phyloP scores from a whole-genome alignment of 495 filamentous ascomycete species.

The Astrothelium macrocarpum region DNA sequence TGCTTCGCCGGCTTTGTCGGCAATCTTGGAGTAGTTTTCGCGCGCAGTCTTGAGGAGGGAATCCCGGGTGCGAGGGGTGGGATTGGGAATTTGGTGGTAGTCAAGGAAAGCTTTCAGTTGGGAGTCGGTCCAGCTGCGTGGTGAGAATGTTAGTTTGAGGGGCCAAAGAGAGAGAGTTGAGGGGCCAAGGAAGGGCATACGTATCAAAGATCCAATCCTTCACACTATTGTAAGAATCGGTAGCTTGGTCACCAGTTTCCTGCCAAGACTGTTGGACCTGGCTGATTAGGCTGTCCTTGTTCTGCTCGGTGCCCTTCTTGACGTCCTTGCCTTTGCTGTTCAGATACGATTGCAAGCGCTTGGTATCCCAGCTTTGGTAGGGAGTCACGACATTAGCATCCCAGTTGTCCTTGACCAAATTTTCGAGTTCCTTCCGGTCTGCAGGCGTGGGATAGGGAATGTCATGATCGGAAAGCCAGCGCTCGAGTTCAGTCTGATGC shows the following conservation, averaged over 20 bases:
- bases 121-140: constrained; percentile 63
- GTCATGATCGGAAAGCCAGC: constrained; percentile 92
- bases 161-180: neutral
- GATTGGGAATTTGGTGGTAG: constrained; percentile 72
- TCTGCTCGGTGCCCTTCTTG: constrained; percentile 50
- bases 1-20: constrained; percentile 76
- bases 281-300: constrained; percentile 55
- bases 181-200: constrained; percentile 43
- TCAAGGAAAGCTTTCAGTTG: constrained; percentile 90
- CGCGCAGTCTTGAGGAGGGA: constrained; percentile 67
- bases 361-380: constrained; percentile 62
- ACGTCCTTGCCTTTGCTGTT: constrained; percentile 56
- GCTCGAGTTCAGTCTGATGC: constrained; percentile 95
- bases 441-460: constrained; percentile 55
- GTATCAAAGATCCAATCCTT: constrained; percentile 92
- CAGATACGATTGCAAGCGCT: constrained; percentile 56
- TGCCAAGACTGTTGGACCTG: constrained; percentile 65
- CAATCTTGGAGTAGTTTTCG: constrained; percentile 68
- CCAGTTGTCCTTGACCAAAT: constrained; percentile 78
- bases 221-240: constrained; percentile 57
- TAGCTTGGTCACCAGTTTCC: constrained; percentile 62
- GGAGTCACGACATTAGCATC: constrained; percentile 47
- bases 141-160: constrained; percentile 22
- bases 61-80: constrained; percentile 80
- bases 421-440: constrained; percentile 44